Percentiles rank a stretch among this genome's conserved stretches.
Evolutionary conservation across 768 basidiomycete genomes (phyloP).

Genomic region (Mycena albidolilacea): DNA sequence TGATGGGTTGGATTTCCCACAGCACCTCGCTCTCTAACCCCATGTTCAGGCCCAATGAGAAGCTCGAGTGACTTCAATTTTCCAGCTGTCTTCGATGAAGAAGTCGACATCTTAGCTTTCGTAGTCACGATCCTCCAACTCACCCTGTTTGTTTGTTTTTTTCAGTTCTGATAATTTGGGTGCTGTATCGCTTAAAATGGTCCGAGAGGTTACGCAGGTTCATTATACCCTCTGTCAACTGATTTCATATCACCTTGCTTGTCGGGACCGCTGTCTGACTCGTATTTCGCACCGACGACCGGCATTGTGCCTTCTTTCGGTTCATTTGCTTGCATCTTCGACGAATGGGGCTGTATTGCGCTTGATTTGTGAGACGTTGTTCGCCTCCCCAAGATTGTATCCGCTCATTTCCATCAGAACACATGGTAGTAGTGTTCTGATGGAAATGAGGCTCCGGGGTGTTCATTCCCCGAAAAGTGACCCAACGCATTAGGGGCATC

Average conservation of each 20-base stretch:
- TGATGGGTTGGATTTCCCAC: background rate
- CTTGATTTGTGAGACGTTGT: too few relatives aligned
- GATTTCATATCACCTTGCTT: background rate
- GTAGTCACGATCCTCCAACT: background rate
- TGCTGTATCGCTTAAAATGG: background rate
- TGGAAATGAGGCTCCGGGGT: too few relatives aligned
- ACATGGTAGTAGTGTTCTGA: too few relatives aligned
- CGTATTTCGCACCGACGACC: too few relatives aligned
- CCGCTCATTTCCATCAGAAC: too few relatives aligned
- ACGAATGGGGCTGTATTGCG: too few relatives aligned
- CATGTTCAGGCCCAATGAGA: background rate
- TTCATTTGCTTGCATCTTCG: too few relatives aligned
- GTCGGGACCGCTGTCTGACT: too few relatives aligned
- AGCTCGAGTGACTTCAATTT: background rate
- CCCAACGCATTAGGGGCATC: background rate
- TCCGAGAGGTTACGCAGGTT: background rate
- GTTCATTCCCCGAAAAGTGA: background rate
- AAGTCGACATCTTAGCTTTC: background rate
- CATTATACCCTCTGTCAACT: constrained; percentile 4
- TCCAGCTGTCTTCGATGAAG: background rate
- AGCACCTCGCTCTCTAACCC: background rate
- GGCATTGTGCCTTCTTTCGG: too few relatives aligned
- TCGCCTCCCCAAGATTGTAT: too few relatives aligned
- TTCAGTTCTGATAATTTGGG: background rate
- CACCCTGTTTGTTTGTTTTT: background rate